Evolutionary conservation across 129 eudicot species (phyloP), one percentile per base, ranked within the genome.

Genomic region (Heracleum sosnowskyi): DNA sequence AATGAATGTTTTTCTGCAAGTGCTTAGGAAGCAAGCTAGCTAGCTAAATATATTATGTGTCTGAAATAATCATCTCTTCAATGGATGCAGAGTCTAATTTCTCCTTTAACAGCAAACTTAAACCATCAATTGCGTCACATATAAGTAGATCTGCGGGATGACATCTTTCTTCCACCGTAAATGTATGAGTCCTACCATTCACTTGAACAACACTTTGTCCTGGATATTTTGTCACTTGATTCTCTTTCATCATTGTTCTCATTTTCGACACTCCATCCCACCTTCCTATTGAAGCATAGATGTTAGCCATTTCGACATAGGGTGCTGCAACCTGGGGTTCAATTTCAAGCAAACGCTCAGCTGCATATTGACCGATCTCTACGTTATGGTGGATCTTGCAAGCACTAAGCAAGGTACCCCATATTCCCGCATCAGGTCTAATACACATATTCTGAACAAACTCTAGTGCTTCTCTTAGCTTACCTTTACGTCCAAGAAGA

Each of bases 401-500:
- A 64, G 97, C 93, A 85, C 89, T 75, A 31, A 94, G 89, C 85
- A 94, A 83, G 7, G 92, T 82, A 4, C 92, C 87, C 98, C 98
- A 91, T 73, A 91, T 88, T 55, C 96, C 90, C 28, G 86, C 84
- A 88, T 91, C 97, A 42, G 97, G 97, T 57, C 84, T 74, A 26
- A 83, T 11, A 1, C 96, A 88, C 93, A 94, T 91, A 13, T 75
- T 86, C 70, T 72, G 79, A 79, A 94, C 88, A 36, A 91, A 87
- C 66, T 78, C 84, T 69, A 88, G 70, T 28, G 97, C 98, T 72
- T 88, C 93, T 24, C 84, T 80, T 49, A 94, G 85, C 84, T 83
- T 94, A 33, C 97, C 98, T 39, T 55, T 81, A 18, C 98, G 96
- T n/a, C 97, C 97, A 74, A 94, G 87, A 79, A 94, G 93, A 82